Base-by-base conservation (phyloP, 192 early-diverging fungal genomes). In the Jimgerdemannia flammicorona region DNA sequence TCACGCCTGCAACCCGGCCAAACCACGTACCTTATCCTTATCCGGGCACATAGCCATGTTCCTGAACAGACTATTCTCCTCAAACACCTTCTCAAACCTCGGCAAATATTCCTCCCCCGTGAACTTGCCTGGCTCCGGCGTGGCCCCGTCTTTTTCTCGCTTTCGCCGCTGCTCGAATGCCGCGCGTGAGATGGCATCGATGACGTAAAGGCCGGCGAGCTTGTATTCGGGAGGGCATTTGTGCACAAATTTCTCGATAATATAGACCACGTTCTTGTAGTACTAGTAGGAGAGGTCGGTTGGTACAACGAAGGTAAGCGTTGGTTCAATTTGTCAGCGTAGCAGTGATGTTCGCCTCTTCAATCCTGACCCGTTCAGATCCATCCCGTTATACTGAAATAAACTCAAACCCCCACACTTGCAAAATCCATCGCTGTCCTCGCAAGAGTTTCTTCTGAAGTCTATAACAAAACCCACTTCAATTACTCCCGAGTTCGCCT, bases 151-250 rank as follows among this genome's bases (percentile, higher is more conserved):
- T 43, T 79, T 80, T 63, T 80, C 76, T 17, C 79, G 17, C 72
- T 71, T 72, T 19, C 67, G 67, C 40, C 83, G 76, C 70, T 79
- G 77, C 11, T 80, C 82, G 67, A 81, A 78, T 17, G 83, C 84
- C 0, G 80, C 74, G 67, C 83, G 77, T 43, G 85, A 85, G 68
- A 90, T 88, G 10, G 88, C 84, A 74, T 90, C 88, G 72, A 90
- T 81, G 7, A 90, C 88, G 75, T 90, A 90, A 71, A 90, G 76
- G 73, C 87, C 88, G 43, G 87, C 87, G 40, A 90, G 64, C 64
- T 87, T 86, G 78, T 88, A 90, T 75, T 87, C 85, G 3, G 82
- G 81, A 10, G 85, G 78, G 44, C 82, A 83, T 3, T 78, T 81
- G 4, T 85, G 80, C 64, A 90, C 83, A 72, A 90, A 90, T 64